Conservation (phyloP, 2,329 filamentous ascomycete species). For the Nannizziopsis arthrosporioides region DNA sequence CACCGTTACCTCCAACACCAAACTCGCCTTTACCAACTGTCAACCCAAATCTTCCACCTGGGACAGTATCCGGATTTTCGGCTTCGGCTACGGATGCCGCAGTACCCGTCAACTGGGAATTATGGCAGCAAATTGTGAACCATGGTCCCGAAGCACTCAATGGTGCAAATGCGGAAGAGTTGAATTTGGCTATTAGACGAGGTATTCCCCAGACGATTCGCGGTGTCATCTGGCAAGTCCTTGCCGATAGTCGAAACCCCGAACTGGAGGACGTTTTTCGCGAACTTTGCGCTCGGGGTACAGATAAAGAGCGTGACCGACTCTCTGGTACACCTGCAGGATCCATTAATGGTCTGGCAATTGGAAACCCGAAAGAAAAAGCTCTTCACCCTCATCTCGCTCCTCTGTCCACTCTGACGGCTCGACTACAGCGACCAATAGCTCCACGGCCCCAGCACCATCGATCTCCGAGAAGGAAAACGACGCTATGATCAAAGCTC, state of each 20-base stretch:
- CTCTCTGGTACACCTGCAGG: conserved; percentile 32
- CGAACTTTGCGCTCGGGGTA: conserved; percentile 67
- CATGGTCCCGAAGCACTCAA: conserved; percentile 83
- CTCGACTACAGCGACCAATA: conserved; percentile 50
- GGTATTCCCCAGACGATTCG: conserved; percentile 91
- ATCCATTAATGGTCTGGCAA: conserved; percentile 37
- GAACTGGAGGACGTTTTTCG: conserved; percentile 79
- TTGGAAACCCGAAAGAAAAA: conserved; percentile 48
- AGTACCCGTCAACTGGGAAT: conserved; percentile 86
- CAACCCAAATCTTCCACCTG: conserved; percentile 63
- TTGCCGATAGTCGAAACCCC: conserved; percentile 89
- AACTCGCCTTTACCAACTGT: conserved; percentile 46
- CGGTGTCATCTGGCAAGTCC: conserved; percentile 97
- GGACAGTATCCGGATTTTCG: conserved; percentile 71
- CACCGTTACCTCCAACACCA: conserved; percentile 14
- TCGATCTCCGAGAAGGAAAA: conserved; percentile 49
- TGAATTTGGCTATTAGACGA: conserved; percentile 80
- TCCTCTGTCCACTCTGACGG: conserved; percentile 74
- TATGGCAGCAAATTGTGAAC: conserved; percentile 94
- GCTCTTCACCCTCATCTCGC: conserved; percentile 61
- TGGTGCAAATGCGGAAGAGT: conserved; percentile 73
- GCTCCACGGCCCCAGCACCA: conserved; percentile 44
- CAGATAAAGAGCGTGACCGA: conserved; percentile 62
- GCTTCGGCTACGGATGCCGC: conserved; percentile 53
- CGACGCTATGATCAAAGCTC: conserved; percentile 54